A percentile compares a stretch with the other conserved stretches of the same genome.
These are phyloP conservation scores for Dothistroma pini DNA, from an alignment of 2,329 filamentous ascomycete species.

Conservation along the genomic window DNA sequence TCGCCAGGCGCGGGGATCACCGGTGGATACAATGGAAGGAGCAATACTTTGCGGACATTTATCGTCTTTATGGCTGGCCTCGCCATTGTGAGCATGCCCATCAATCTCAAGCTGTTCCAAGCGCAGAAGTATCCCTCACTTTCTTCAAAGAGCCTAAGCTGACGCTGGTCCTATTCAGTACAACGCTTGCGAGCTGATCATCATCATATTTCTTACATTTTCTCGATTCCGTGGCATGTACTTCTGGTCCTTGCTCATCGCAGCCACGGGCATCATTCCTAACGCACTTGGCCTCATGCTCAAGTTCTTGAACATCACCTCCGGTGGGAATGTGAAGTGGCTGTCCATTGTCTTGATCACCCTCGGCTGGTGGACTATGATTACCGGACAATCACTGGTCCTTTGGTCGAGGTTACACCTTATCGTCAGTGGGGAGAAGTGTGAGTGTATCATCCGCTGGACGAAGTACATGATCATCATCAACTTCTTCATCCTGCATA, in stretches of 20 bases:
- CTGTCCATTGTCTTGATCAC: constrained; percentile 29
- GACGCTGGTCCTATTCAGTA: background rate
- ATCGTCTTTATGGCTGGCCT: constrained; percentile 32
- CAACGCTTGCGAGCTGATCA: constrained; percentile 44
- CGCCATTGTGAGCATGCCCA: constrained; percentile 30
- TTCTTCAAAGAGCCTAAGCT: background rate
- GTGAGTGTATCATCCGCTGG: constrained; percentile 46
- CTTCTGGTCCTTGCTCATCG: constrained; percentile 48
- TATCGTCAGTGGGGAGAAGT: constrained; percentile 44
- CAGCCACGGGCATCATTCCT: constrained; percentile 44
- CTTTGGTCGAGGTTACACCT: constrained; percentile 62
- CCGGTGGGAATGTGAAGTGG: constrained; percentile 27
- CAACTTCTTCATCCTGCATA: constrained; percentile 52
- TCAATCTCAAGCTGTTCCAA: constrained; percentile 2
- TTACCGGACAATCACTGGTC: constrained; percentile 52
- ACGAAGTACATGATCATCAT: constrained; percentile 57
- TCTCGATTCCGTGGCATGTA: constrained; percentile 47
- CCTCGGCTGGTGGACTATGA: constrained; percentile 60
- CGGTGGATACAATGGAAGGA: constrained; percentile 28
- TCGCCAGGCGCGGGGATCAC: constrained; percentile 29
- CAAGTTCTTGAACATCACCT: constrained; percentile 40
- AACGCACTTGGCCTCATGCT: constrained; percentile 49
- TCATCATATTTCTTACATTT: constrained; percentile 48
- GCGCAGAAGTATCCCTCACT: background rate
- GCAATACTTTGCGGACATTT: constrained; percentile 28